Evolutionary conservation across 805 yeast genomes (phyloP).

Genomic region (Ascoidea rubescens): DNA sequence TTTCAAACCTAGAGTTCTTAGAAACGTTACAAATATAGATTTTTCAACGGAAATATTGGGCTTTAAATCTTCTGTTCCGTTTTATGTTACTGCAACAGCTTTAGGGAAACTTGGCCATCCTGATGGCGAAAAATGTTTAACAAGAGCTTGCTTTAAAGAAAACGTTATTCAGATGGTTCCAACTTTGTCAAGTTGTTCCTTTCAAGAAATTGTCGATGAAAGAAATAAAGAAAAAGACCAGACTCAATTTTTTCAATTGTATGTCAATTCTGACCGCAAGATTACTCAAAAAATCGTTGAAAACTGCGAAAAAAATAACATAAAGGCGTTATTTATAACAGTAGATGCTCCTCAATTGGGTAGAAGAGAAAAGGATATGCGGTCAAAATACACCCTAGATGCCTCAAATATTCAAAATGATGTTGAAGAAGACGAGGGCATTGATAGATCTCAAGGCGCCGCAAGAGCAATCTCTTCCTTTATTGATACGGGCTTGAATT

Average conservation of each 20-base stretch:
- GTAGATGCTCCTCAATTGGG: constrained; percentile 92
- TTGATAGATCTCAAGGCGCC: constrained; percentile 70
- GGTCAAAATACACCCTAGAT: constrained; percentile 32
- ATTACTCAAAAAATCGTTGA: constrained; percentile 46
- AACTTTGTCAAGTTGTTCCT: constrained; percentile 77
- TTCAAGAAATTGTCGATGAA: constrained; percentile 72
- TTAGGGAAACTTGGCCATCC: constrained; percentile 85
- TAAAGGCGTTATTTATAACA: constrained; percentile 75
- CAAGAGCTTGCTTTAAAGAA: constrained; percentile 67
- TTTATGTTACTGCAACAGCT: constrained; percentile 87
- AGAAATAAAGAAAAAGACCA: constrained; percentile 38
- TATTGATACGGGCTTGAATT: constrained; percentile 54
- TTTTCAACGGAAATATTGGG: constrained; percentile 45
- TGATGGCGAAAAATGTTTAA: constrained; percentile 81
- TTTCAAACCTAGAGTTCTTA: constrained; percentile 32
- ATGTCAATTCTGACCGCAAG: constrained; percentile 67
- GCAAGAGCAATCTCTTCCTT: constrained; percentile 79
- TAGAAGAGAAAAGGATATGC: constrained; percentile 67
- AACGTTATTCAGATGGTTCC: constrained; percentile 82
- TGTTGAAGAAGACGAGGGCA: constrained; percentile 25
- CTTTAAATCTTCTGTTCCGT: constrained; percentile 54
- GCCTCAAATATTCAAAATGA: constrained; percentile 34
- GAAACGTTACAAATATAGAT: constrained; percentile 22
- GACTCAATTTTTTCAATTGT: constrained; percentile 79
- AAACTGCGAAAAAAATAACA: constrained; percentile 60